These are phyloP conservation scores for Xylariaceae sp. DNA, from an alignment of 2,329 filamentous ascomycete genomes.

Conservation along the genomic window DNA sequence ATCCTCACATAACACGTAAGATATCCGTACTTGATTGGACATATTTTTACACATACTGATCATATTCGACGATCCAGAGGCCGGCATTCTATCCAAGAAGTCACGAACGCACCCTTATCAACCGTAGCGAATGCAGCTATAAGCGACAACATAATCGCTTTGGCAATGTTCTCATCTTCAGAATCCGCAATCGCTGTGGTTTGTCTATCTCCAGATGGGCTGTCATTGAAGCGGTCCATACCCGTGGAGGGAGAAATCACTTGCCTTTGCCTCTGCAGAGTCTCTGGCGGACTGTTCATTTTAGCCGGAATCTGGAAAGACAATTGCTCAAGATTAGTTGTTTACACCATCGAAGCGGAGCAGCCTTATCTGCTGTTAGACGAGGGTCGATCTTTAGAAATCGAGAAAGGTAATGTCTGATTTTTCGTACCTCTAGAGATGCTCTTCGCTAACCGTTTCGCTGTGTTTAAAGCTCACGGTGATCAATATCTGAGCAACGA, in stretches of 20 bases:
- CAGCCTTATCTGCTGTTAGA: no score
- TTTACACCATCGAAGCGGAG: constrained; percentile 12
- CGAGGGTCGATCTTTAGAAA: constrained; percentile 4
- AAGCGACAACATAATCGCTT: constrained; percentile 34
- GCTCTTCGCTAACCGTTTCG: no score
- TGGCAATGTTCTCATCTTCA: constrained; percentile 39
- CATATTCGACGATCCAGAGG: no score
- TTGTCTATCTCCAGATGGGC: constrained; percentile 30
- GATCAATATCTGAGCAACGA: no score
- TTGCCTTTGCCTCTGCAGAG: constrained; percentile 34
- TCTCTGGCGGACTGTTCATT: constrained; percentile 16
- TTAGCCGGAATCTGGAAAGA: constrained; percentile 23
- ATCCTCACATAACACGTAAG: constrained; percentile 35
- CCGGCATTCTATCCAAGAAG: no score
- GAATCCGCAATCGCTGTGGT: constrained; percentile 39
- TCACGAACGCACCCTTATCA: constrained; percentile 9
- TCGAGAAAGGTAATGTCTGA: constrained; percentile 11
- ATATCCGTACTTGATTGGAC: neutral
- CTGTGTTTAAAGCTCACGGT: no score
- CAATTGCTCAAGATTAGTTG: constrained; percentile 15
- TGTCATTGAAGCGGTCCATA: constrained; percentile 31
- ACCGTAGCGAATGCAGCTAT: constrained; percentile 42
- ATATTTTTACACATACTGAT: no score
- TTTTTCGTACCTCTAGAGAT: no score
- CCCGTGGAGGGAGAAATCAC: constrained; percentile 46